Percentiles rank a stretch among this genome's conserved stretches.
Conservation (phyloP, 73 alveolate genomes). For the Paraurostyla sp. region DNA sequence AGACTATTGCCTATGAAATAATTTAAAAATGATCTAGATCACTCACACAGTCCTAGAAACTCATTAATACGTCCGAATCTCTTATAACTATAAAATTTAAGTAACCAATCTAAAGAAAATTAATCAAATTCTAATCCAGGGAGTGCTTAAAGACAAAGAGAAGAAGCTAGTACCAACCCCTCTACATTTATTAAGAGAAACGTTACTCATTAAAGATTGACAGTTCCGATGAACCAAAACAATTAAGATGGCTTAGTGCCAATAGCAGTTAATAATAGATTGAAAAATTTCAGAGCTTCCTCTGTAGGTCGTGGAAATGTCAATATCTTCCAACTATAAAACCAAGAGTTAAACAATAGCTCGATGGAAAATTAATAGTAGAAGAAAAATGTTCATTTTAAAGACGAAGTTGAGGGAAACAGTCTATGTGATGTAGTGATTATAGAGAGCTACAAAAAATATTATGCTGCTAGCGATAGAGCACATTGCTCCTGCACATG, state of each 20-base stretch:
- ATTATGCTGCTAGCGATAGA: neutral
- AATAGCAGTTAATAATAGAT: no score
- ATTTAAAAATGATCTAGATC: neutral
- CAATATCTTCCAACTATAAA: neutral
- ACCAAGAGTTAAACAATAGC: neutral
- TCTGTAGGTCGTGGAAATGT: neutral
- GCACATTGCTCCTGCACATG: slow-evolving; percentile 17
- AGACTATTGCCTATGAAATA: neutral
- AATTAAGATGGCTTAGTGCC: no score
- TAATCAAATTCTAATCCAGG: no score
- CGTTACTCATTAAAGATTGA: no score
- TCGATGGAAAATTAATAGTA: neutral
- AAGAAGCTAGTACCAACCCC: no score
- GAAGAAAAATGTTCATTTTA: slow-evolving; percentile 43
- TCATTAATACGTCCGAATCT: no score
- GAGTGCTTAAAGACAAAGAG: no score
- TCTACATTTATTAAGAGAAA: no score
- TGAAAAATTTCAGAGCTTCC: neutral
- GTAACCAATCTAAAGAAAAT: neutral
- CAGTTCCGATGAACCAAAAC: no score
- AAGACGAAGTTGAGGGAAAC: slow-evolving; percentile 50
- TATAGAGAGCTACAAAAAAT: slow-evolving; percentile 31
- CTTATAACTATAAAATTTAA: neutral
- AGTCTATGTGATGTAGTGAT: slow-evolving; percentile 34
- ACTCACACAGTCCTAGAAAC: neutral